A percentile compares a stretch with the other conserved stretches of the same genome.
These are phyloP conservation scores for Boletus vermiculosoides DNA, from an alignment of 768 basidiomycete genomes.

Conservation along the genomic window DNA sequence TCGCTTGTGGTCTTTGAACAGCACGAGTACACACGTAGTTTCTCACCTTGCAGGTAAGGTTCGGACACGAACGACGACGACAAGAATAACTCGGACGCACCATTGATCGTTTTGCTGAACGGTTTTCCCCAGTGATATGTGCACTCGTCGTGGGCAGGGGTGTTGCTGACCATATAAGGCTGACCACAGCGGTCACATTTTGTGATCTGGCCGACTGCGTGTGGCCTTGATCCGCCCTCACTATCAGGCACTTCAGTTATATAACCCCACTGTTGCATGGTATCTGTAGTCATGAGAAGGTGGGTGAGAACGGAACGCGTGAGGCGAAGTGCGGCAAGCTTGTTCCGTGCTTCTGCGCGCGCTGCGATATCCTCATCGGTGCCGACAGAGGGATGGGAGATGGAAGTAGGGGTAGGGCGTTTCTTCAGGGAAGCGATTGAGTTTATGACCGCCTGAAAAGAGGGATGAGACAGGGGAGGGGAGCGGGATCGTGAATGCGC, in stretches of 20 bases:
- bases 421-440: slow-evolving; percentile 52
- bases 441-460: slow-evolving; percentile 47
- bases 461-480: slow-evolving; percentile 11
- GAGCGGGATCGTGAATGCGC: slow-evolving; percentile 20
- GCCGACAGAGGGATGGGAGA: slow-evolving; percentile 72
- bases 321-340: slow-evolving; percentile 52
- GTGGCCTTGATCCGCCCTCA: slow-evolving; percentile 62
- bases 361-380: slow-evolving; percentile 63
- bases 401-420: slow-evolving; percentile 52
- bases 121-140: slow-evolving; percentile 81
- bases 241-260: slow-evolving; percentile 65
- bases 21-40: slow-evolving; percentile 69
- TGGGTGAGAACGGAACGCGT: slow-evolving; percentile 53
- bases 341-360: slow-evolving; percentile 54
- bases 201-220: slow-evolving; percentile 55
- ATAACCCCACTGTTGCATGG: slow-evolving; percentile 69
- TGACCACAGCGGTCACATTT: slow-evolving; percentile 81
- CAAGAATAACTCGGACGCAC: slow-evolving; percentile 37
- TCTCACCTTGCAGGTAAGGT: slow-evolving; percentile 51
- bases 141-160: slow-evolving; percentile 62
- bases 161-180: slow-evolving; percentile 64
- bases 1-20: slow-evolving; percentile 63
- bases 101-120: slow-evolving; percentile 59
- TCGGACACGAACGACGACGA: not conserved
- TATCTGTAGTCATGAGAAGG: slow-evolving; percentile 55